Evolutionary conservation across 2,329 filamentous ascomycete genomes (phyloP).

Genomic region (Colletotrichum tropicale): DNA sequence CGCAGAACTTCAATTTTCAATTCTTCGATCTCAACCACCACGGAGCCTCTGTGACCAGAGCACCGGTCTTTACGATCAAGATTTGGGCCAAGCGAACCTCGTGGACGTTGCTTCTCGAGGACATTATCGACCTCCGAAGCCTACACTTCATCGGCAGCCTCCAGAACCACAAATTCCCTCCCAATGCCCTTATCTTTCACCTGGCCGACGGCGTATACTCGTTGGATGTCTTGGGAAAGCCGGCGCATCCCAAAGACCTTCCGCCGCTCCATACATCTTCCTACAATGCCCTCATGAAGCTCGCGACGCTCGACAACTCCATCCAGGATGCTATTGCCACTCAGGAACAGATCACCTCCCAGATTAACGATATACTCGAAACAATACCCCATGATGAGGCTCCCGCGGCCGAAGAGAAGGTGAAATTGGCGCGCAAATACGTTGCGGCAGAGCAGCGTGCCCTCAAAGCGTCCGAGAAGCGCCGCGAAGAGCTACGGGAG

Average conservation of each 20-base stretch:
- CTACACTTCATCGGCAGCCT: conserved; percentile 82
- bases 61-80: conserved; percentile 68
- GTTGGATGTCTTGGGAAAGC: conserved; percentile 65
- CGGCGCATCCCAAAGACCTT: conserved; percentile 57
- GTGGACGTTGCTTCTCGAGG: conserved; percentile 71
- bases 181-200: conserved; percentile 85
- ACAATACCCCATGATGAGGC: conserved; percentile 45
- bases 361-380: conserved; percentile 70
- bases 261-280: conserved; percentile 70
- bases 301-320: conserved; percentile 87
- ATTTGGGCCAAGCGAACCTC: conserved; percentile 73
- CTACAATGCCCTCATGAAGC: conserved; percentile 85
- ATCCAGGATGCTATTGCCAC: conserved; percentile 88
- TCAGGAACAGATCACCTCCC: conserved; percentile 73
- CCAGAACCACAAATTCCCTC: conserved; percentile 72
- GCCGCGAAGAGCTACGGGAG: conserved; percentile 69
- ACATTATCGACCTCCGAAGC: conserved; percentile 71
- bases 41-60: conserved; percentile 68
- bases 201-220: conserved; percentile 88
- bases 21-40: conserved; percentile 77
- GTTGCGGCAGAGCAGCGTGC: conserved; percentile 69
- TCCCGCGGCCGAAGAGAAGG: conserved; percentile 54
- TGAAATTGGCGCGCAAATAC: conserved; percentile 53
- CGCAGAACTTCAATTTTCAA: conserved; percentile 82
- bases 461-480: conserved; percentile 64